phyloP scores from a whole-genome alignment of 2,329 filamentous ascomycete species.

The Colletotrichum gloeosporioides region DNA sequence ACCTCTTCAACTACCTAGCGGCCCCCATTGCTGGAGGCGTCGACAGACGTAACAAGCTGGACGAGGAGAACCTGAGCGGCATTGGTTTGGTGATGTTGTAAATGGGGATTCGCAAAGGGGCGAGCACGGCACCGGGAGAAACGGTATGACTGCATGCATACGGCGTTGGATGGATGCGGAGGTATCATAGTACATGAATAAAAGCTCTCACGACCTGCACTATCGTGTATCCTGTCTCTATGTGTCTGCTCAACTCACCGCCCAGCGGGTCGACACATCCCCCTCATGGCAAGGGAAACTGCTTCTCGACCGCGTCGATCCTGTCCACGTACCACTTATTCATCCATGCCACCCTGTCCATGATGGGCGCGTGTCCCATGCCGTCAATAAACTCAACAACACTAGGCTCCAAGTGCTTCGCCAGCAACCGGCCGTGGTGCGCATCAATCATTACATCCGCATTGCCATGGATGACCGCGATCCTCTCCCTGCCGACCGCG shows the following conservation, averaged over 20 bases:
- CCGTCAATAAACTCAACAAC: constrained; percentile 69
- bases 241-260: background rate
- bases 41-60: constrained; percentile 77
- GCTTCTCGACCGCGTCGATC: constrained; percentile 57
- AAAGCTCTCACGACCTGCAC: background rate
- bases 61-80: constrained; percentile 80
- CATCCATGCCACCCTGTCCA: constrained; percentile 75
- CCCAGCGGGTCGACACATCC: background rate
- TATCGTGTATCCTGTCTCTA: background rate
- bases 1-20: constrained; percentile 95
- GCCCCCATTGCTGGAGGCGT: constrained; percentile 86
- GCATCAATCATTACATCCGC: constrained; percentile 79
- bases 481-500: constrained; percentile 72
- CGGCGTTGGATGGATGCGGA: constrained; percentile 2
- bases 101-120: background rate
- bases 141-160: background rate
- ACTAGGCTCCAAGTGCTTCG: constrained; percentile 67
- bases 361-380: constrained; percentile 76
- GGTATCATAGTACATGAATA: constrained; percentile 16
- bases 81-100: constrained; percentile 84
- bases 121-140: background rate
- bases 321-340: constrained; percentile 65
- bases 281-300: constrained; percentile 30
- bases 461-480: constrained; percentile 79
- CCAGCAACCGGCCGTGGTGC: constrained; percentile 72